A percentile compares a stretch with the other conserved stretches of the same genome.
Evolutionary conservation across 805 yeast species (phyloP).

Genomic region (Yarrowia bubula): DNA sequence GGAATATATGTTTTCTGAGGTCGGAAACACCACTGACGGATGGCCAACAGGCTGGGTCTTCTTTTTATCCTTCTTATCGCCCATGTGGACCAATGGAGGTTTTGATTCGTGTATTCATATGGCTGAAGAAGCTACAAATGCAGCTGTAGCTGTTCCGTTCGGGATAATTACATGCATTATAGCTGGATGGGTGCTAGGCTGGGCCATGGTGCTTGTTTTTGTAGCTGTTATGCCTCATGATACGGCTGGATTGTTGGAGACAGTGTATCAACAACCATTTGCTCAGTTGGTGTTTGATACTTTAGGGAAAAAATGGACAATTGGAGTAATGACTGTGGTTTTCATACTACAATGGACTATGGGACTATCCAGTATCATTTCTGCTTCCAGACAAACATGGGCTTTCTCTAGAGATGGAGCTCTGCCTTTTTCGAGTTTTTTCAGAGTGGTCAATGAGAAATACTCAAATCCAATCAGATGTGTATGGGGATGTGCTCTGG

Average conservation of each 20-base stretch:
- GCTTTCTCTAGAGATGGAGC: constrained; percentile 76
- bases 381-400: constrained; percentile 69
- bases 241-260: constrained; percentile 43
- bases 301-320: constrained; percentile 62
- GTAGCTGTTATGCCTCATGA: constrained; percentile 53
- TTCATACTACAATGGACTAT: constrained; percentile 61
- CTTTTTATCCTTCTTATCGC: constrained; percentile 57
- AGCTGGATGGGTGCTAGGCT: constrained; percentile 60
- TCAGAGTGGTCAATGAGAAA: constrained; percentile 56
- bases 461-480: constrained; percentile 65
- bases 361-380: constrained; percentile 64
- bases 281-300: constrained; percentile 64
- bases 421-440: constrained; percentile 56
- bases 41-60: constrained; percentile 63
- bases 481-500: constrained; percentile 50
- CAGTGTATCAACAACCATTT: constrained; percentile 58
- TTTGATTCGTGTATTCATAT: constrained; percentile 63
- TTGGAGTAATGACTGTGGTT: constrained; percentile 58
- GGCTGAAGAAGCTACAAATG: constrained; percentile 58
- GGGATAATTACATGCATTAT: constrained; percentile 61
- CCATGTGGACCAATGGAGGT: constrained; percentile 75
- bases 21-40: constrained; percentile 47
- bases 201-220: constrained; percentile 51
- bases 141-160: constrained; percentile 60
- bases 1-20: constrained; percentile 53